Base-by-base conservation (phyloP, 257 asterid species). In the Nicotiana obtusifolia region DNA sequence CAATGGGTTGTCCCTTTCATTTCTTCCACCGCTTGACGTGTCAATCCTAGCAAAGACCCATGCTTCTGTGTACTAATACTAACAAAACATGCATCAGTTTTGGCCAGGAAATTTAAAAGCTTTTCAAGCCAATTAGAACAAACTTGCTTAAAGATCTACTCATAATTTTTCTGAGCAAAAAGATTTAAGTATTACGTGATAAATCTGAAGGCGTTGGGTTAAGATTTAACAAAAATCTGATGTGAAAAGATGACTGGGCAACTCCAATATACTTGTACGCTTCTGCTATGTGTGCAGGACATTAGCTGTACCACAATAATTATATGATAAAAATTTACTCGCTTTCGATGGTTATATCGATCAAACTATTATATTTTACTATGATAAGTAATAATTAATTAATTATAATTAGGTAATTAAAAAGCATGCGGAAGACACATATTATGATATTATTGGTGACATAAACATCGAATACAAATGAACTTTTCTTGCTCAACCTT, bases 11-110 rank as follows among this genome's bases (percentile, higher is more conserved):
- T 73, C 78, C 13, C 37, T 73, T 44, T 22, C 37, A 44, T 44
- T 73, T 44, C 41, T 73, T 14, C 61, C 79, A 73, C 79, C 79
- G 79, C 10, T 73, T 73, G 79, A 73, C 79, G 79, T 73, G 79
- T 73, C 79, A 47, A 73, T 15, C 22, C 16, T 24, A 73, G 61
- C 79, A 7, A 44, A 47, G 79, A 47, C 79, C 79, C 79, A 73
- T 73, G 26, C 79, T 47, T 20, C 9, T 33, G 24, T 73, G 49
- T 22, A 44, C 22, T 24, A 73, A 73, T 47, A 24, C 61, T 28
- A 73, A 73, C 79, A 73, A 24, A 73, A 73, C 79, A 47, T 44
- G 60, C 60, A 73, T 44, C 61, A 3, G 14, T 73, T 37, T 71
- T 22, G 33, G 20, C 17, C 47, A 22, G 5, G 10, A 11, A 20